These are phyloP conservation scores for Leptographium flavum DNA, from an alignment of 2,329 filamentous ascomycete species.

Conservation along the genomic window DNA sequence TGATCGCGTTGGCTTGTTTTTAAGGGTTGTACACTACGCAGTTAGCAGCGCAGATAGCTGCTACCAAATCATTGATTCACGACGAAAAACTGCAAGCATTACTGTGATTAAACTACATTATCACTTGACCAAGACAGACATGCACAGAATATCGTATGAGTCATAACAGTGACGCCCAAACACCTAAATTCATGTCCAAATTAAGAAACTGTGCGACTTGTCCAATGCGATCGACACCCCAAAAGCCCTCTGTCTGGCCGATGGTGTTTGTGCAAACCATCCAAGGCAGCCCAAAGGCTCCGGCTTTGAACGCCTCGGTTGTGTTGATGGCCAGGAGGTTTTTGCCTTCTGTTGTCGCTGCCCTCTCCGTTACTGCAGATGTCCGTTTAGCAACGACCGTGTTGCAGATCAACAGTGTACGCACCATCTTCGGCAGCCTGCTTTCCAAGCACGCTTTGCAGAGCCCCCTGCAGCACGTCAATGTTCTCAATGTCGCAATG, in stretches of 20 bases:
- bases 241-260: slow-evolving; percentile 21
- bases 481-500: slow-evolving; percentile 15
- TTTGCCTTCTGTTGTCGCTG: slow-evolving; percentile 15
- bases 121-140: too few species aligned
- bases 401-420: too few species aligned
- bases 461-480: slow-evolving; percentile 15
- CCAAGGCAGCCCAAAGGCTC: slow-evolving; percentile 26
- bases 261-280: slow-evolving; percentile 19
- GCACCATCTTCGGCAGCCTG: slow-evolving; percentile 14
- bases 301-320: slow-evolving; percentile 20
- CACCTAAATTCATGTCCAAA: too few species aligned
- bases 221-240: slow-evolving; percentile 25
- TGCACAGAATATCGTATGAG: too few species aligned
- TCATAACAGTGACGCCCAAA: too few species aligned
- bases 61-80: slow-evolving; percentile 10
- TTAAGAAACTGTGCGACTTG: slow-evolving; percentile 21
- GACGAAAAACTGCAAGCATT: slow-evolving; percentile 5
- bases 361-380: too few species aligned
- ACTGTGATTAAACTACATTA: too few species aligned
- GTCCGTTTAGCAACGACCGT: too few species aligned
- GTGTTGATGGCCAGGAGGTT: too few species aligned
- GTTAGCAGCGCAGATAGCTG: slow-evolving; percentile 9
- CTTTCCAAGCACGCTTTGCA: slow-evolving; percentile 15
- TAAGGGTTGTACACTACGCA: slow-evolving; percentile 29
- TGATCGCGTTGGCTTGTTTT: slow-evolving; percentile 23